Evolutionary conservation across 2,329 filamentous ascomycete species (phyloP).

Genomic region (Penicillium digitatum): DNA sequence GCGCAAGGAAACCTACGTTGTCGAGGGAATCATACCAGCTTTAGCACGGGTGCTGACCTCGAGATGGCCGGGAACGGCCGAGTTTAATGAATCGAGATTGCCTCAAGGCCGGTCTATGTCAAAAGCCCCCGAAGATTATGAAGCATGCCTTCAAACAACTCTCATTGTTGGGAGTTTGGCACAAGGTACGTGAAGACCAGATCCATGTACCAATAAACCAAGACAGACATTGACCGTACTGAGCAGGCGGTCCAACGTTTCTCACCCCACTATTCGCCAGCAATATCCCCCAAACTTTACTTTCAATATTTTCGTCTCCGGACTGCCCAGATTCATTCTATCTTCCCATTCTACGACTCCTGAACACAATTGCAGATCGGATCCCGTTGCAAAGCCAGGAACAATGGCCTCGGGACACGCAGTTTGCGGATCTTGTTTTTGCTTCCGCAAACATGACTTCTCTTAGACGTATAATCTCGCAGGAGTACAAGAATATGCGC

Average conservation of each 20-base stretch:
- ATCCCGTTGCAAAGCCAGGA: conserved; percentile 53
- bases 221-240: conserved; percentile 13
- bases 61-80: conserved; percentile 38
- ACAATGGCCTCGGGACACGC: conserved; percentile 48
- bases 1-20: conserved; percentile 76
- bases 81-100: conserved; percentile 27
- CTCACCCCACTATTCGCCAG: conserved; percentile 68
- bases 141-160: conserved; percentile 70
- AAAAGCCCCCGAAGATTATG: conserved; percentile 58
- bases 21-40: conserved; percentile 59
- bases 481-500: conserved; percentile 51
- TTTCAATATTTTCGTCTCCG: conserved; percentile 64
- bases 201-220: not conserved
- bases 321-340: conserved; percentile 64
- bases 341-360: conserved; percentile 67
- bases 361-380: conserved; percentile 68
- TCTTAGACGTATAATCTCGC: conserved; percentile 62
- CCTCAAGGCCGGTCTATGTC: conserved; percentile 29
- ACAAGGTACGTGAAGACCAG: conserved; percentile 58
- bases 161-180: conserved; percentile 82
- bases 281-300: conserved; percentile 63
- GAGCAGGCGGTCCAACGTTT: conserved; percentile 72
- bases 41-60: conserved; percentile 49
- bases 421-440: conserved; percentile 64
- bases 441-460: conserved; percentile 57